Evolutionary conservation across 208 protist species (phyloP), one percentile per base, ranked within the genome.

Genomic region (Trypanosoma caninum): DNA sequence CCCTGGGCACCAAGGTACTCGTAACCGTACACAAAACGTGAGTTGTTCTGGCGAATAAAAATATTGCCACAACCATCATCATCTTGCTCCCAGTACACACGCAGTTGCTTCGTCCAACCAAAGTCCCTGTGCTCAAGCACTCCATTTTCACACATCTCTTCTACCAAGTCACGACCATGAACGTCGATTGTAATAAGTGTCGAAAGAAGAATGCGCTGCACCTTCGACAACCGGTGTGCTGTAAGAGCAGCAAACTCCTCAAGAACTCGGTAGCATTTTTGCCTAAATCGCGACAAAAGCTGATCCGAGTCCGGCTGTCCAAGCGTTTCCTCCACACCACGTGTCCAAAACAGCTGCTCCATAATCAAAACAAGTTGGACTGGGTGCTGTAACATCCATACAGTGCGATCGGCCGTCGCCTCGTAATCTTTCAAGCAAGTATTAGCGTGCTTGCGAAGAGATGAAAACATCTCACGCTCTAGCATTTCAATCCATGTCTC

Each of bases 151-250:
- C 86, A 94, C 89, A 99, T 96, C 44, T 91, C 76, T 33, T 93
- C 79, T 14, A 98, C 82, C 34, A 99, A 83, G 63, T 99, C 98
- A 62, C 97, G 84, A 14, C 95, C 93, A 73, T 99, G 97, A 23
- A 99, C 98, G 59, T 99, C 97, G 38, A 98, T 97, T 22, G 97
- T 98, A 65, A 99, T 99, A 42, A 99, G 76, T 16, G 98, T 96
- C 8, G 91, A 94, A 46, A 99, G 76, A 18, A 94, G 73, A 23
- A 91, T 84, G 34, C 98, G 89, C 66, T 99, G 85, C 35, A 98
- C 75, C 41, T 84, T 82, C 8, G 89, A 93, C 23, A 99, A 70
- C 56, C 91, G 77, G 14, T 72, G 69, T 16, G 92, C 59, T 13
- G 97, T 98, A 9, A 99, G 68, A 34, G 73, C 74, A 2, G 96